These are phyloP conservation scores for Cadophora luteo-olivacea DNA, from an alignment of 2,329 filamentous ascomycete genomes.

Conservation along the genomic window DNA sequence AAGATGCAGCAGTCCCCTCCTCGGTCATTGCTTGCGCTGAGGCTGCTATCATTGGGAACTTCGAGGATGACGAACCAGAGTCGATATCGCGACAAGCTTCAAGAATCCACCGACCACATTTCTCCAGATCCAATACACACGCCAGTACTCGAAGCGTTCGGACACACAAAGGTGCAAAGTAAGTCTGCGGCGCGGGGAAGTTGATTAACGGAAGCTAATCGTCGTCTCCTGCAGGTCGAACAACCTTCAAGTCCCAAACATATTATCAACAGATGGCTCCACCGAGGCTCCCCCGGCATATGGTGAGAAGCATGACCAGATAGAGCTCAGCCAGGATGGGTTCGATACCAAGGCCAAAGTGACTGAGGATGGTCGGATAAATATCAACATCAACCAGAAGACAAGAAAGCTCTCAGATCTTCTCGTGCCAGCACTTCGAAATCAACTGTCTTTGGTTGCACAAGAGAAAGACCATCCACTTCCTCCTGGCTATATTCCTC, in stretches of 20 bases:
- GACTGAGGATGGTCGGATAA: conserved; percentile 77
- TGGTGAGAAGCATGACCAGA: conserved; percentile 60
- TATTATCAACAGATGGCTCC: conserved; percentile 23
- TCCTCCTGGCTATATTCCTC: conserved; percentile 74
- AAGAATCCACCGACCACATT: conserved; percentile 23
- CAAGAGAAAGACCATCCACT: conserved; percentile 57
- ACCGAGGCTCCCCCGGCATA: conserved; percentile 59
- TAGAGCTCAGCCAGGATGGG: conserved; percentile 67
- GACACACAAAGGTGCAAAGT: conserved; percentile 21
- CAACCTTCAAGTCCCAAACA: conserved; percentile 35
- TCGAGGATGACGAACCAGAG: conserved; percentile 29
- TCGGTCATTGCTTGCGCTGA: conserved; percentile 43
- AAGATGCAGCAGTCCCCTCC: conserved; percentile 33
- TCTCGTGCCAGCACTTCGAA: conserved; percentile 68
- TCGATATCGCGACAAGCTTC: conserved; percentile 23
- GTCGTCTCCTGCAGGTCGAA: conserved; percentile 24
- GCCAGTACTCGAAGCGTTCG: conserved; percentile 11
- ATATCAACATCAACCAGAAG: conserved; percentile 80
- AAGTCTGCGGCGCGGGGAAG: conserved; percentile 12
- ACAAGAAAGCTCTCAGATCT: conserved; percentile 70
- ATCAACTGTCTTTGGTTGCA: conserved; percentile 51
- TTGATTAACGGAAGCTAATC: conserved; percentile 15
- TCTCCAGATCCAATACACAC: conserved; percentile 26
- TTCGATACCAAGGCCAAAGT: conserved; percentile 67
- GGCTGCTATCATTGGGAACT: conserved; percentile 42